These are phyloP conservation scores for Zasmidium citrigriseum DNA, from an alignment of 2,329 filamentous ascomycete genomes.

Conservation along the genomic window DNA sequence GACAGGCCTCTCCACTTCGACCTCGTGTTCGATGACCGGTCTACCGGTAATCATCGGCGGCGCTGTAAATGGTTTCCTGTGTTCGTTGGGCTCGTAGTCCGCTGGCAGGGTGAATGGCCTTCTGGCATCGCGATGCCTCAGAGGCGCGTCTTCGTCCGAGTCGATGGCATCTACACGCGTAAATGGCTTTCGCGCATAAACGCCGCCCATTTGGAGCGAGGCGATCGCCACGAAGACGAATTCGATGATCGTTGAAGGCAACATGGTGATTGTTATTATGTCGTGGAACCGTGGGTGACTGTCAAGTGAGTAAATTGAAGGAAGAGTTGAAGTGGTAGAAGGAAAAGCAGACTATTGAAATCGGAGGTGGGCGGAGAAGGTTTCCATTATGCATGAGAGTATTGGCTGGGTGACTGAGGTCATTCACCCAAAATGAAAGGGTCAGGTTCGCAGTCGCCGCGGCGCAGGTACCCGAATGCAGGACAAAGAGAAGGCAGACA, in stretches of 20 bases:
- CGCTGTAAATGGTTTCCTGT: neutral
- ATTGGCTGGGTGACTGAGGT: neutral
- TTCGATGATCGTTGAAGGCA: slow-evolving; percentile 1
- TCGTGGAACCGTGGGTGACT: neutral
- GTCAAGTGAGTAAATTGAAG: too few relatives aligned
- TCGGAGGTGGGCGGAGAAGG: neutral
- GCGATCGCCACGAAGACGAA: neutral
- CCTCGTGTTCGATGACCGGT: neutral
- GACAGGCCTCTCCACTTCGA: neutral
- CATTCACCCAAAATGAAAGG: neutral
- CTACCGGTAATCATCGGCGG: neutral
- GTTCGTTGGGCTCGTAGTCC: neutral
- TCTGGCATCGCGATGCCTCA: neutral
- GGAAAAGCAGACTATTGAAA: neutral
- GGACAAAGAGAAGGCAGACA: too few relatives aligned
- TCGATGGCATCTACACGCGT: neutral
- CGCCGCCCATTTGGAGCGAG: neutral
- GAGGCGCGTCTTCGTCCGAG: neutral
- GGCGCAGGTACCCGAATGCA: neutral
- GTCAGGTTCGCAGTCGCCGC: too few relatives aligned
- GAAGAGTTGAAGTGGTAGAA: neutral
- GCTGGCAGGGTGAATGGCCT: neutral
- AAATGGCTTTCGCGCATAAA: neutral
- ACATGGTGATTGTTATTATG: neutral
- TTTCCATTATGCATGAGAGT: neutral